Conservation (phyloP, 2,329 filamentous ascomycete species). For the Penicillium sclerotiorum region DNA sequence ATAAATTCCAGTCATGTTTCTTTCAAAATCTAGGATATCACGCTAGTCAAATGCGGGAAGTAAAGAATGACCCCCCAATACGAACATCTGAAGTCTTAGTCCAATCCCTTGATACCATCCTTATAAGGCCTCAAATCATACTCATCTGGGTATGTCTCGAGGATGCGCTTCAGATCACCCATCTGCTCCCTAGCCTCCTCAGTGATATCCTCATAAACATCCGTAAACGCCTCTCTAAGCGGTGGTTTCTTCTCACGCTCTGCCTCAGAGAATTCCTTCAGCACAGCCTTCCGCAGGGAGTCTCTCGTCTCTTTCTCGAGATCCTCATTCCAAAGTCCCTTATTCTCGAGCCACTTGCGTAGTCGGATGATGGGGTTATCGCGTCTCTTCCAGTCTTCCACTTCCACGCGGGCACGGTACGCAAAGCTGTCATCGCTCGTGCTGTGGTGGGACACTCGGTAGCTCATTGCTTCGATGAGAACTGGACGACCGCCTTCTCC, state of each 20-base stretch:
- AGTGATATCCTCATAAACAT: constrained; percentile 86
- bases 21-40: too few species aligned
- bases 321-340: constrained; percentile 80
- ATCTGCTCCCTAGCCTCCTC: constrained; percentile 78
- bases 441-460: constrained; percentile 96
- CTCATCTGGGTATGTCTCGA: constrained; percentile 87
- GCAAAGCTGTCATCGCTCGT: constrained; percentile 97
- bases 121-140: constrained; percentile 82
- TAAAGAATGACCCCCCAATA: too few species aligned
- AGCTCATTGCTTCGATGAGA: constrained; percentile 93
- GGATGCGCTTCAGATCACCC: constrained; percentile 70
- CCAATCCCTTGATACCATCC: constrained; percentile 68
- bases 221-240: constrained; percentile 68
- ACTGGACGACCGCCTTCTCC: constrained; percentile 79
- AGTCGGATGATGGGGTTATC: constrained; percentile 86
- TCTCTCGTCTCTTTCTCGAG: constrained; percentile 74
- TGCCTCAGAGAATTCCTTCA: constrained; percentile 79
- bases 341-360: constrained; percentile 86
- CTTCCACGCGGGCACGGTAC: constrained; percentile 88
- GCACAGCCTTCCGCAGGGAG: constrained; percentile 69
- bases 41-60: too few species aligned
- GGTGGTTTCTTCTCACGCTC: constrained; percentile 59
- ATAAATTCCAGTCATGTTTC: too few species aligned
- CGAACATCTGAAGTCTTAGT: too few species aligned
- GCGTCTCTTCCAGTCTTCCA: constrained; percentile 88